Evolutionary conservation across 352 stramenopile genomes (phyloP).

Genomic region (Pythium dissimile): DNA sequence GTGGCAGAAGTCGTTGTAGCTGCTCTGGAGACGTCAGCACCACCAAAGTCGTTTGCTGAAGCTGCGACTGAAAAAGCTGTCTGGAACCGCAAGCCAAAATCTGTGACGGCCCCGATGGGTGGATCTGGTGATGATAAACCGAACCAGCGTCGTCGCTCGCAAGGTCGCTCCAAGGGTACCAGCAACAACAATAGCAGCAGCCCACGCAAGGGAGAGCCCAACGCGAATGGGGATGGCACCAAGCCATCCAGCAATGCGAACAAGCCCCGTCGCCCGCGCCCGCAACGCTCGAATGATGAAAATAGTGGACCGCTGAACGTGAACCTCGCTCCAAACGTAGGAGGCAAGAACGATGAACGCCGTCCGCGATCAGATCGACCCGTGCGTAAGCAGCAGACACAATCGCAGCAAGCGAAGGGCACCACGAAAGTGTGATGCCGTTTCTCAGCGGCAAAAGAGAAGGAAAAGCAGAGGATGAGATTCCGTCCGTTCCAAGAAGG

Average conservation of each 20-base stretch:
- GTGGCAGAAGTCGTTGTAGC: slow-evolving; percentile 2
- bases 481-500: no score
- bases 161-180: slow-evolving; percentile 11
- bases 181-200: slow-evolving; percentile 17
- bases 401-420: slow-evolving; percentile 1
- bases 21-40: slow-evolving; percentile 22
- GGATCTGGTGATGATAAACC: slow-evolving; percentile 10
- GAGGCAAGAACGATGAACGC: slow-evolving; percentile 7
- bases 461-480: neutral
- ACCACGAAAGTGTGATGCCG: neutral
- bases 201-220: neutral
- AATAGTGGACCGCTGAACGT: slow-evolving; percentile 1
- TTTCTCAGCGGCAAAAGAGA: neutral
- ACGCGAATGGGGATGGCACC: neutral
- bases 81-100: slow-evolving; percentile 10
- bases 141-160: slow-evolving; percentile 17
- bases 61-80: slow-evolving; percentile 21
- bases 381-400: slow-evolving; percentile 10
- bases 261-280: slow-evolving; percentile 17
- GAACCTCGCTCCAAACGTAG: neutral
- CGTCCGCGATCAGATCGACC: slow-evolving; percentile 14
- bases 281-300: slow-evolving; percentile 20
- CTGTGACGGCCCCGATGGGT: neutral
- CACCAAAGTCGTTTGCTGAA: slow-evolving; percentile 51
- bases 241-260: neutral